phyloP scores from a whole-genome alignment of 2,329 filamentous ascomycete species.

The Penicillium sp. region DNA sequence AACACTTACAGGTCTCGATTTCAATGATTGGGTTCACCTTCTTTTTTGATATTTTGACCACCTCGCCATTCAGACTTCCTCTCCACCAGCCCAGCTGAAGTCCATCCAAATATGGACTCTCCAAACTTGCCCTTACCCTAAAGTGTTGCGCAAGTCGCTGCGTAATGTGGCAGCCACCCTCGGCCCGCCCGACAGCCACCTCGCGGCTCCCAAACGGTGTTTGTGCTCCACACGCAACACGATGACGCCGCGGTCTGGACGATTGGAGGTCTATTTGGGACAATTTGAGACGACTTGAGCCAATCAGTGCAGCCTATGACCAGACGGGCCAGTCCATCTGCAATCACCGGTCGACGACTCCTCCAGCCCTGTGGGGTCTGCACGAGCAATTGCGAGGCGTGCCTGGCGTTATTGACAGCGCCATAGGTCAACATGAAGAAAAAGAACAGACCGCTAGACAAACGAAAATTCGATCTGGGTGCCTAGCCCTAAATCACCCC shows the following conservation, averaged over 20 bases:
- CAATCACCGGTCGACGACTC: background rate
- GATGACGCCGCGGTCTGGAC: constrained; percentile 7
- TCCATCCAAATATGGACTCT: background rate
- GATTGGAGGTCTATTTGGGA: background rate
- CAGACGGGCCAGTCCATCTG: background rate
- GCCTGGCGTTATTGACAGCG: background rate
- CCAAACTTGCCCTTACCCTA: background rate
- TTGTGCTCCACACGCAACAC: constrained; percentile 3
- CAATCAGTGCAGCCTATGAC: background rate
- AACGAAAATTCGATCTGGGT: background rate
- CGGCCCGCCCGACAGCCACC: background rate
- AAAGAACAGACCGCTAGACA: background rate
- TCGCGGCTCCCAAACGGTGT: background rate
- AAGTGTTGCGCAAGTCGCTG: constrained; percentile 2
- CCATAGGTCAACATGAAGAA: background rate
- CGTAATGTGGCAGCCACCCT: constrained; percentile 5
- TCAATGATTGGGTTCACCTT: background rate
- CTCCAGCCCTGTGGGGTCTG: background rate
- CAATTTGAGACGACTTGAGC: background rate
- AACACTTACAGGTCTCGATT: background rate
- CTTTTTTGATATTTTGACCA: background rate
- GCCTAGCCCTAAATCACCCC: background rate
- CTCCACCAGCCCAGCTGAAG: background rate
- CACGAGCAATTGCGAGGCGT: background rate
- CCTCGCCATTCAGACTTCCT: background rate